Percentiles rank a stretch among this genome's conserved stretches.
Conservation (phyloP, 2,329 filamentous ascomycete genomes). For the Aspergillus pseudoterreus region DNA sequence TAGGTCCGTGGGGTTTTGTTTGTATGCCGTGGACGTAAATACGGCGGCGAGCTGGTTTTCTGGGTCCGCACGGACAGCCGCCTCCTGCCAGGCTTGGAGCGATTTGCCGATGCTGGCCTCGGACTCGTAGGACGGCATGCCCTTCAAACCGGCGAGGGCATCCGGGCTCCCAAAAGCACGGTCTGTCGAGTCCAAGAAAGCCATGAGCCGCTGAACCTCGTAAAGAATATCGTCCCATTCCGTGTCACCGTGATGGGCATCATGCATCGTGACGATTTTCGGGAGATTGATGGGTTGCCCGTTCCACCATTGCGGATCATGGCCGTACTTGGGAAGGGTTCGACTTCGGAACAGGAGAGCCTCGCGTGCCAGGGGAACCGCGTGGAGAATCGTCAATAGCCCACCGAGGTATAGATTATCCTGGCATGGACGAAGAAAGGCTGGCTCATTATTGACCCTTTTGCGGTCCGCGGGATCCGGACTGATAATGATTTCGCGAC, state of each 20-base stretch:
- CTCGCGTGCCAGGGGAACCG: slow-evolving; percentile 57
- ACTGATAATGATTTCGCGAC: slow-evolving; percentile 54
- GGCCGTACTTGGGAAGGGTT: slow-evolving; percentile 49
- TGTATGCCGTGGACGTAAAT: slow-evolving; percentile 47
- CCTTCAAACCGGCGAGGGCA: slow-evolving; percentile 45
- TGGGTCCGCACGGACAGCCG: slow-evolving; percentile 41
- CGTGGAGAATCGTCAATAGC: slow-evolving; percentile 59
- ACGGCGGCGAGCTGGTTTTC: slow-evolving; percentile 41
- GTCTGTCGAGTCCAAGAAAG: slow-evolving; percentile 56
- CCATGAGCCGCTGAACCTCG: slow-evolving; percentile 60
- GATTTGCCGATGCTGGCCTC: slow-evolving; percentile 43
- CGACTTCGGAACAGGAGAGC: slow-evolving; percentile 50
- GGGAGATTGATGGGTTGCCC: slow-evolving; percentile 50
- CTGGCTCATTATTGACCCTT: slow-evolving; percentile 48
- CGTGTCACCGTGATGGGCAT: slow-evolving; percentile 28
- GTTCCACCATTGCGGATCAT: slow-evolving; percentile 60
- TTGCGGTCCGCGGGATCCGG: slow-evolving; percentile 49
- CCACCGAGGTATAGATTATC: slow-evolving; percentile 54
- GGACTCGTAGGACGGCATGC: slow-evolving; percentile 28
- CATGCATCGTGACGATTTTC: slow-evolving; percentile 47
- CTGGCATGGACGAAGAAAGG: slow-evolving; percentile 55
- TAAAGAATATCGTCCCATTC: slow-evolving; percentile 48
- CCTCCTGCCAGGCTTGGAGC: slow-evolving; percentile 47
- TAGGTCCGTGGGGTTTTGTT: slow-evolving; percentile 26
- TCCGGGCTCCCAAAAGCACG: slow-evolving; percentile 58